Conservation (phyloP, 2,329 filamentous ascomycete genomes). For the Acrocalymma vagum region DNA sequence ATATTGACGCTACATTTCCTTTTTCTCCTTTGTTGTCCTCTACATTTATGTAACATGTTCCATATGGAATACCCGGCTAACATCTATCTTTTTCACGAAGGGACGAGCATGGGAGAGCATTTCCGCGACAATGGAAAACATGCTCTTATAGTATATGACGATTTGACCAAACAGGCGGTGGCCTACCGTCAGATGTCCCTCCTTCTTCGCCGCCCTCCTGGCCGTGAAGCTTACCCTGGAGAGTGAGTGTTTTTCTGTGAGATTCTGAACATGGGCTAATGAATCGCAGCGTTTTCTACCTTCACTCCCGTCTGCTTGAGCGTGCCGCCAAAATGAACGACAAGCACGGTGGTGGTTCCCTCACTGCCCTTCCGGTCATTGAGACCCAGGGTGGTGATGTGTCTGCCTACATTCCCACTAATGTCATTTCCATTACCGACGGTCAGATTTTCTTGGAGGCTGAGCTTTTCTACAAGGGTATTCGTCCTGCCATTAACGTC, state of each 20-base stretch:
- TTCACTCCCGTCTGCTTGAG: conserved; percentile 83
- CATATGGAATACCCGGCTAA: not conserved
- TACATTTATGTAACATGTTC: not conserved
- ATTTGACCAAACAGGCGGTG: conserved; percentile 97
- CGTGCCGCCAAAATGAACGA: conserved; percentile 98
- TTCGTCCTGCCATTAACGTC: conserved; percentile 99
- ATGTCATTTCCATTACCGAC: conserved; percentile 99
- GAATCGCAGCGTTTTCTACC: conserved; percentile 32
- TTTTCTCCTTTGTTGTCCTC: not conserved
- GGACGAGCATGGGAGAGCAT: conserved; percentile 59
- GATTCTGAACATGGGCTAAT: conserved; percentile 4
- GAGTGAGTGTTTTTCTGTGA: conserved; percentile 61
- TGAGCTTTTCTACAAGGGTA: conserved; percentile 99
- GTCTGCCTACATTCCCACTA: conserved; percentile 99
- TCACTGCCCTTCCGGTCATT: conserved; percentile 97
- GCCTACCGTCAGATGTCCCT: conserved; percentile 99
- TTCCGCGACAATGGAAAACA: conserved; percentile 90
- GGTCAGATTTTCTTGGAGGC: conserved; percentile 99
- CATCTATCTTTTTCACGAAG: not conserved
- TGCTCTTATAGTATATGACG: conserved; percentile 89
- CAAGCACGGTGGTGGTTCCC: conserved; percentile 89
- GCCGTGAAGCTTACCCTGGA: conserved; percentile 99
- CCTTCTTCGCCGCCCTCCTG: conserved; percentile 94
- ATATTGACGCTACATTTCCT: no score
- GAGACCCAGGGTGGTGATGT: conserved; percentile 99